These are phyloP conservation scores for Hansenula lynferdii DNA, from an alignment of 1,139 yeast species.

Conservation along the genomic window DNA sequence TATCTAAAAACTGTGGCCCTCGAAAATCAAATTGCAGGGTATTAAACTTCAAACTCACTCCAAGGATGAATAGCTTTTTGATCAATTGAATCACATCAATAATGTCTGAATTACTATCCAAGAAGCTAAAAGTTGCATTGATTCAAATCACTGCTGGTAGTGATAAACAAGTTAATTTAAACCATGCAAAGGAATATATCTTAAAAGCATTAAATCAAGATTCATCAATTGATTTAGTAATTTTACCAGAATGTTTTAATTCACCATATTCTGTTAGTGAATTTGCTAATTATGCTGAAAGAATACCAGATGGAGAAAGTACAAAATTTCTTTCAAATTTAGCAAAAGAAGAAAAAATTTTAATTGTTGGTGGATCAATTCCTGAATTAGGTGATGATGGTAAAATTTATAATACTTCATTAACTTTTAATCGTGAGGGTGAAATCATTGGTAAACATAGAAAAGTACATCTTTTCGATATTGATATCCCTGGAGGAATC, in stretches of 20 bases:
- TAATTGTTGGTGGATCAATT: slow-evolving; percentile 83
- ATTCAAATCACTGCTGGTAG: slow-evolving; percentile 74
- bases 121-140: slow-evolving; percentile 58
- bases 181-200: slow-evolving; percentile 49
- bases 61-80: background rate
- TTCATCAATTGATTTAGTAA: slow-evolving; percentile 43
- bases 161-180: slow-evolving; percentile 58
- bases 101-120: slow-evolving; percentile 19
- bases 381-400: slow-evolving; percentile 61
- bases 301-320: slow-evolving; percentile 63
- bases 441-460: slow-evolving; percentile 79
- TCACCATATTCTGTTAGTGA: slow-evolving; percentile 90
- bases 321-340: slow-evolving; percentile 52
- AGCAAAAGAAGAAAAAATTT: slow-evolving; percentile 59
- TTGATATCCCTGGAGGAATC: slow-evolving; percentile 86
- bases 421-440: slow-evolving; percentile 71
- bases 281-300: slow-evolving; percentile 81
- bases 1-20: background rate
- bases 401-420: slow-evolving; percentile 74
- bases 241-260: slow-evolving; percentile 78
- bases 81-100: background rate
- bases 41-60: background rate
- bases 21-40: background rate
- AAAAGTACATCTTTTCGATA: slow-evolving; percentile 86
- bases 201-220: slow-evolving; percentile 40